phyloP scores from a whole-genome alignment of 192 early-diverging fungal species.

The Backusella liffmaniae region DNA sequence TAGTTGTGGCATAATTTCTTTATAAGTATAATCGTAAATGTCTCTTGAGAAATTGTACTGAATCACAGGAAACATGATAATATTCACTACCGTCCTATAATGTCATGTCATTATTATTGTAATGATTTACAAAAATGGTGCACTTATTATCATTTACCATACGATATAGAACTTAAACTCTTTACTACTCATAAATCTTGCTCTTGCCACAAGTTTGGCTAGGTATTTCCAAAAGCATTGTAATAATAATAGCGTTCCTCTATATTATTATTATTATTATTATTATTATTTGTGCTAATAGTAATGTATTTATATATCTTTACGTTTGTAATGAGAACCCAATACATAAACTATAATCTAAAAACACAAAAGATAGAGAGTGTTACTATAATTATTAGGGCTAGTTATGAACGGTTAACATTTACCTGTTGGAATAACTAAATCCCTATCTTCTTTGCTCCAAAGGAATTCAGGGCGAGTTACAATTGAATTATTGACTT shows the following conservation, averaged over 20 bases:
- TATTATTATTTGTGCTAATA: neutral
- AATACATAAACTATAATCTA: conserved; percentile 39
- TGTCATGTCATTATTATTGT: neutral
- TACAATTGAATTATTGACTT: conserved; percentile 1
- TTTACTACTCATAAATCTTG: conserved; percentile 45
- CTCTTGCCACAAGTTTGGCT: conserved; percentile 38
- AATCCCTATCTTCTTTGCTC: conserved; percentile 15
- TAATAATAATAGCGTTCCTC: conserved; percentile 41
- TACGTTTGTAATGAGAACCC: conserved; percentile 46
- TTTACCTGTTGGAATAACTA: conserved; percentile 24
- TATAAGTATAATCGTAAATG: conserved; percentile 23
- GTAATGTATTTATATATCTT: neutral
- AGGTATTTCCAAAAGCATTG: conserved; percentile 52
- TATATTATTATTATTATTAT: conserved; percentile 15
- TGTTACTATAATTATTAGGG: neutral
- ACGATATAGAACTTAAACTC: conserved; percentile 46
- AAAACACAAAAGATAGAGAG: neutral
- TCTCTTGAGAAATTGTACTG: conserved; percentile 36
- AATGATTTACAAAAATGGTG: neutral
- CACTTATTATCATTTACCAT: conserved; percentile 19
- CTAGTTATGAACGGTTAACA: neutral
- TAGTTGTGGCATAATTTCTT: conserved; percentile 36
- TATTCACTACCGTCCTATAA: conserved; percentile 26
- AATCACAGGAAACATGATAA: conserved; percentile 37
- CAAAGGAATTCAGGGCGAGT: conserved; percentile 28